These are phyloP conservation scores for Botrytis deweyae DNA, from an alignment of 2,329 filamentous ascomycete genomes.

Conservation along the genomic window DNA sequence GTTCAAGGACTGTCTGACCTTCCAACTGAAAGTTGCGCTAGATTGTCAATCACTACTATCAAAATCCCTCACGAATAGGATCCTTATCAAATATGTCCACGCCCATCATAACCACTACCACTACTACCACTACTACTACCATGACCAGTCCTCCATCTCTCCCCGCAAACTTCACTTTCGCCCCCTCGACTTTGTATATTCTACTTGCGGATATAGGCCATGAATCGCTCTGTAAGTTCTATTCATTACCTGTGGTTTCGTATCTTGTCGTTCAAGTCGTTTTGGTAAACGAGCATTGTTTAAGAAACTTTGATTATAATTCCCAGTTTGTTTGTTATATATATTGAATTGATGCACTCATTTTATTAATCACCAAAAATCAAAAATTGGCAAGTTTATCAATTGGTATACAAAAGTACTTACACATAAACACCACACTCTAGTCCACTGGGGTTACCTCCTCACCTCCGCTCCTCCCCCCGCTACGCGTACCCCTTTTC, in stretches of 20 bases:
- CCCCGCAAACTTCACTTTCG: not conserved
- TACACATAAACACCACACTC: not conserved
- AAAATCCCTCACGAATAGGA: not conserved
- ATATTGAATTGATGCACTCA: not conserved
- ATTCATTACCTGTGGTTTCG: not conserved
- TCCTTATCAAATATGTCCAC: not conserved
- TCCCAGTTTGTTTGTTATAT: not conserved
- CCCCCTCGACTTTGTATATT: not conserved
- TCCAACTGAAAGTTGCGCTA: not conserved
- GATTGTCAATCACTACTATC: not conserved
- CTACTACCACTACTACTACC: not conserved
- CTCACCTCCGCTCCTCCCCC: conserved; percentile 1
- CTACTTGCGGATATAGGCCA: conserved; percentile 2
- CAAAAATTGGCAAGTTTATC: not conserved
- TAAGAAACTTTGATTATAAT: not conserved
- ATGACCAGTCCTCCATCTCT: not conserved
- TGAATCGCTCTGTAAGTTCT: not conserved
- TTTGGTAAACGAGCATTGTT: not conserved
- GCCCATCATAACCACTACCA: not conserved
- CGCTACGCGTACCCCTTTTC: not conserved
- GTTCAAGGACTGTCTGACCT: not conserved
- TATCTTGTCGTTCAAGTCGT: not conserved
- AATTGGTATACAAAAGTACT: not conserved
- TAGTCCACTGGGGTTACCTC: conserved; percentile 5
- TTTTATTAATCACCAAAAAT: not conserved